Conservation (phyloP, 2,329 filamentous ascomycete genomes). For the Colletotrichum phormii region DNA sequence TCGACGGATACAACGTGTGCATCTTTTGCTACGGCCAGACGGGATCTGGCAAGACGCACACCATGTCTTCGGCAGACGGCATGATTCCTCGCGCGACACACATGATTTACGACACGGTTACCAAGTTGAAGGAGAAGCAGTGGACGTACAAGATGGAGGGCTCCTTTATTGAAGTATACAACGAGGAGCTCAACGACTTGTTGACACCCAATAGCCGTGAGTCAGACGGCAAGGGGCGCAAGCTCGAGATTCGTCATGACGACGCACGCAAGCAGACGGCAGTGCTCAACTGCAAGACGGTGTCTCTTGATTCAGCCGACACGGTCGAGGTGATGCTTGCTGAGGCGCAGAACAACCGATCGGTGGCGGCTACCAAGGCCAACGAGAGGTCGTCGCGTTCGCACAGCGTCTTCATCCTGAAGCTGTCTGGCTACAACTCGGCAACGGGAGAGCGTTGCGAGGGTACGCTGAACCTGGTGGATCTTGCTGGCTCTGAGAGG, state of each 20-base stretch:
- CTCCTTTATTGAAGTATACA: slow-evolving; percentile 97
- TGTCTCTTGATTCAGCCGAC: slow-evolving; percentile 80
- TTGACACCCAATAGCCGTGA: slow-evolving; percentile 70
- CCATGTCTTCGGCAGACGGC: slow-evolving; percentile 90
- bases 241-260: slow-evolving; percentile 91
- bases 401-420: slow-evolving; percentile 96
- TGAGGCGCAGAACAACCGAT: slow-evolving; percentile 86
- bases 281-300: slow-evolving; percentile 82
- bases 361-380: slow-evolving; percentile 95
- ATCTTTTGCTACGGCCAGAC: slow-evolving; percentile 99
- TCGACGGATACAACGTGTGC: slow-evolving; percentile 98
- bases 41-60: slow-evolving; percentile 95
- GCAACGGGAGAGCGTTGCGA: slow-evolving; percentile 87
- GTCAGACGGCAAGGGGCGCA: slow-evolving; percentile 78
- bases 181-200: slow-evolving; percentile 94
- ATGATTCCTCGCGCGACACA: slow-evolving; percentile 95
- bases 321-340: slow-evolving; percentile 84
- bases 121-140: slow-evolving; percentile 85
- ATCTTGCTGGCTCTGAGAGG: slow-evolving; percentile 92
- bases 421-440: slow-evolving; percentile 75
- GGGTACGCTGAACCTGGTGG: slow-evolving; percentile 94
- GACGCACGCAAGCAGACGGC: slow-evolving; percentile 83
- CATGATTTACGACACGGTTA: slow-evolving; percentile 93
- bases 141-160: slow-evolving; percentile 97
- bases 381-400: slow-evolving; percentile 95